Conservation (phyloP, 108 stramenopile genomes). For the Fistulifera pelliculosa region DNA sequence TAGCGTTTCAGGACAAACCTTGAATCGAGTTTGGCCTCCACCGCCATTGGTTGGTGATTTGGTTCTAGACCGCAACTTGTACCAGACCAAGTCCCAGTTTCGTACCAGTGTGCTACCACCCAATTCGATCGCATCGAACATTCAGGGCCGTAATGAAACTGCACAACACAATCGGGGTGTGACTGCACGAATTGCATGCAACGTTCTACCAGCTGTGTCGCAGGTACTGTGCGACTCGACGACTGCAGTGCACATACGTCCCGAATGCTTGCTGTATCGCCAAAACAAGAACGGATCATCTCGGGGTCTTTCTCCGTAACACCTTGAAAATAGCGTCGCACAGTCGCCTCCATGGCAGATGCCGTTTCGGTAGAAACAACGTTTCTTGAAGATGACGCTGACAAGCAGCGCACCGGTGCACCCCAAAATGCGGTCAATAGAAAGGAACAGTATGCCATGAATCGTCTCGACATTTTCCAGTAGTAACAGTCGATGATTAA, state of each 20-base stretch:
- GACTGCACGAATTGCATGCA: constrained; percentile 52
- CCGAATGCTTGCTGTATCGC: constrained; percentile 30
- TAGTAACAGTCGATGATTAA: no score
- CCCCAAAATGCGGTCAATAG: neutral
- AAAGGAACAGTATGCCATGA: no score
- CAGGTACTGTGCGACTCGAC: constrained; percentile 10
- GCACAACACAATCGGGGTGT: constrained; percentile 44
- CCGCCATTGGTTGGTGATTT: constrained; percentile 25
- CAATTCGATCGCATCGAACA: constrained; percentile 22
- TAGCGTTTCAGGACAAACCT: constrained; percentile 28
- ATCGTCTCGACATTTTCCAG: no score
- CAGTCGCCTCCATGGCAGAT: constrained; percentile 23
- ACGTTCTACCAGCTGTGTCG: constrained; percentile 37
- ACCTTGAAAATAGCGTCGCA: constrained; percentile 47
- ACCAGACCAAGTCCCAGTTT: constrained; percentile 43
- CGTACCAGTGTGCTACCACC: constrained; percentile 68
- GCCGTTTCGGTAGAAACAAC: neutral
- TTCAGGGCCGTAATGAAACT: constrained; percentile 43
- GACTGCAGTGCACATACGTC: constrained; percentile 40
- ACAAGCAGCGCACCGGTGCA: constrained; percentile 1
- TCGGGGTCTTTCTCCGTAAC: constrained; percentile 31
- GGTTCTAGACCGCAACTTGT: constrained; percentile 33
- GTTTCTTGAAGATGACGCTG: neutral
- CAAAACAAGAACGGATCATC: constrained; percentile 40
- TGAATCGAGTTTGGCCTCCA: constrained; percentile 59